Conservation (phyloP, 805 yeast genomes). For the Saturnispora gosingensis region DNA sequence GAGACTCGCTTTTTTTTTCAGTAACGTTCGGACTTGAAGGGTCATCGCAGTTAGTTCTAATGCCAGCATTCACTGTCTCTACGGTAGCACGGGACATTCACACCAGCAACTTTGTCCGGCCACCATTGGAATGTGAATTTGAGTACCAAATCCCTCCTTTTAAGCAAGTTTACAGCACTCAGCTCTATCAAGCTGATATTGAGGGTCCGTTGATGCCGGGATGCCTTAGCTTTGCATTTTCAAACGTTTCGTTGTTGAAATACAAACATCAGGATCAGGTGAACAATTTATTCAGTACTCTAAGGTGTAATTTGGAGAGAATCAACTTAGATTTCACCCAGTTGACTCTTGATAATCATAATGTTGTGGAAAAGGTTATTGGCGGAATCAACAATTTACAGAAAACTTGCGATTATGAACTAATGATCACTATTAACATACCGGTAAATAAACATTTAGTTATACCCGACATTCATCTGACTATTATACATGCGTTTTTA, state of each 20-base stretch:
- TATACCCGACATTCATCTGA: not conserved
- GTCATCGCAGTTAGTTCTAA: not conserved
- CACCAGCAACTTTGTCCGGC: not conserved
- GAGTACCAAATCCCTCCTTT: slow-evolving; percentile 4
- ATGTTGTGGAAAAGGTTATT: not conserved
- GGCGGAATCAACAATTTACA: slow-evolving; percentile 1
- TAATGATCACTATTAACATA: not conserved
- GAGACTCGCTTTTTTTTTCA: not conserved
- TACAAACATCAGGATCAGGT: not conserved
- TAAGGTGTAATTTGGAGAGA: not conserved
- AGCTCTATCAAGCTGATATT: not conserved
- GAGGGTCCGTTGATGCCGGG: not conserved
- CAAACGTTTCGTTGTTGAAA: not conserved
- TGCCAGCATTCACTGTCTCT: slow-evolving; percentile 3
- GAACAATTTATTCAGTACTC: not conserved
- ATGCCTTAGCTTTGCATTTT: slow-evolving; percentile 2
- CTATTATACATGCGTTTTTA: not conserved
- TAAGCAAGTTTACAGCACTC: not conserved
- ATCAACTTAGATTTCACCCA: slow-evolving; percentile 4
- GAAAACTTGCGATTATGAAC: not conserved
- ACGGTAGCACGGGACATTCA: not conserved
- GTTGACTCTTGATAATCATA: not conserved
- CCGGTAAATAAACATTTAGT: not conserved
- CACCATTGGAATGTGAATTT: not conserved
- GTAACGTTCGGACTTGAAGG: not conserved